Conservation (phyloP, 257 asterid species). For the Cordia subcordata region DNA sequence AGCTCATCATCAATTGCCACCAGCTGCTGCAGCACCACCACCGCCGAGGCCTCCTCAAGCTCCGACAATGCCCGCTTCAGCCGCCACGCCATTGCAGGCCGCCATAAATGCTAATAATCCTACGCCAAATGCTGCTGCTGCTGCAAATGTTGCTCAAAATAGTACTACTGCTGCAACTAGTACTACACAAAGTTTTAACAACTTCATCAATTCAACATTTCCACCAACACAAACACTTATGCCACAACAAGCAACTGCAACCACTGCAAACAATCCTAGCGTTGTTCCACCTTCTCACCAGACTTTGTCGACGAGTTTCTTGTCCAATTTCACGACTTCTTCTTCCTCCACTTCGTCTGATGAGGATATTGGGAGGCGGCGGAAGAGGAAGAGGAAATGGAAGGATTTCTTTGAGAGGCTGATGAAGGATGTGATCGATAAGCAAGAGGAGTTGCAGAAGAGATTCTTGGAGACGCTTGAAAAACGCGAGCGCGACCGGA, state of each 20-base stretch:
- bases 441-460: conserved; percentile 81
- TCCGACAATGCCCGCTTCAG: conserved; percentile 18
- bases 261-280: conserved; percentile 16
- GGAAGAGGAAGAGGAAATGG: conserved; percentile 75
- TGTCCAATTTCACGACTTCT: conserved; percentile 63
- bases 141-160: conserved; percentile 23
- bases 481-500: conserved; percentile 71
- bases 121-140: conserved; percentile 23
- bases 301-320: conserved; percentile 12
- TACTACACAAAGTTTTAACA: not conserved
- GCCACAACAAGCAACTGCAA: conserved; percentile 15
- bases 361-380: conserved; percentile 59
- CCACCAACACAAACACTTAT: conserved; percentile 19
- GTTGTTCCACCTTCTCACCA: conserved; percentile 9
- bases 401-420: conserved; percentile 63
- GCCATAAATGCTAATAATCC: not conserved
- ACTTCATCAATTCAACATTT: conserved; percentile 18
- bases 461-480: conserved; percentile 66
- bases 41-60: conserved; percentile 26
- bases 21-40: conserved; percentile 33
- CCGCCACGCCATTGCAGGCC: conserved; percentile 9
- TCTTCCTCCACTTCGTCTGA: conserved; percentile 85
- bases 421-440: conserved; percentile 56
- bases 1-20: conserved; percentile 11
- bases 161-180: not conserved